phyloP scores from a whole-genome alignment of 129 eudicot genomes.

The Helianthus annuus region HanXRQr2.0-SUNRISE NC_035445.2:115745521-115746020 shows the following conservation, averaged over 20 bases:
- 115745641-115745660: no score
- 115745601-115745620: no score
- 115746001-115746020: conserved; percentile 44
- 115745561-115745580: no score
- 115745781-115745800: conserved; percentile 7
- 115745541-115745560: no score
- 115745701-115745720: no score
- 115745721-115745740: no score
- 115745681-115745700: no score
- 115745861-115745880: conserved; percentile 35
- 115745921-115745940: conserved; percentile 14
- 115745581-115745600: no score
- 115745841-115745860: conserved; percentile 43
- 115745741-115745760: not conserved
- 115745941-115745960: not conserved
- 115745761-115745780: conserved; percentile 24
- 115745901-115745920: conserved; percentile 25
- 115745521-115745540: no score
- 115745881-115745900: conserved; percentile 14
- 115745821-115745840: conserved; percentile 51
- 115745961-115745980: not conserved
- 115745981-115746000: conserved; percentile 13
- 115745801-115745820: not conserved
- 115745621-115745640: no score
- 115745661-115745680: no score